Conservation (phyloP, 1,284 basidiomycete genomes). For the Agaricales sp. region DNA sequence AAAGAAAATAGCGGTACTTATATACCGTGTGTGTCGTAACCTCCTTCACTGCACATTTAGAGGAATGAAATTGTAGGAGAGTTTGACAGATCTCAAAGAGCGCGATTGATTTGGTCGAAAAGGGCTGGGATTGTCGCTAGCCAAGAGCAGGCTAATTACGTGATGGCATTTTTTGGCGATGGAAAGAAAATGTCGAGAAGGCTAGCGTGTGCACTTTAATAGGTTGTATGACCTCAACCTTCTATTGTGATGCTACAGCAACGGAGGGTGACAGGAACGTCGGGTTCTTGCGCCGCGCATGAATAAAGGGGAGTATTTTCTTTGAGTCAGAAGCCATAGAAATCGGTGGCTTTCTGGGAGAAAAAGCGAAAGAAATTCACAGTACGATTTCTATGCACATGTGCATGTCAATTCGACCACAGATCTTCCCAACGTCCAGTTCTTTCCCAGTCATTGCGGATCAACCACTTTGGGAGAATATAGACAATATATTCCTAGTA, state of each 20-base stretch:
- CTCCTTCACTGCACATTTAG: too few species aligned
- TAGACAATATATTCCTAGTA: too few species aligned
- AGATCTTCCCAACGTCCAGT: too few species aligned
- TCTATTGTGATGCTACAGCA: not conserved
- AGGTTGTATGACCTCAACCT: too few species aligned
- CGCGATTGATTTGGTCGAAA: not conserved
- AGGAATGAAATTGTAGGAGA: not conserved
- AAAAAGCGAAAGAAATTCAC: too few species aligned
- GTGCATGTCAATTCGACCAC: too few species aligned
- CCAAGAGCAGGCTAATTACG: constrained; percentile 1
- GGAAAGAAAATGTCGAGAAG: not conserved
- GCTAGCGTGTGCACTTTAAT: not conserved
- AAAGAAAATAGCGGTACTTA: not conserved
- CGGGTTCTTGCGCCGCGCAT: not conserved
- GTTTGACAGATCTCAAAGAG: not conserved
- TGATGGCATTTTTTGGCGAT: not conserved
- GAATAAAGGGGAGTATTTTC: too few species aligned
- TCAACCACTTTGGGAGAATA: too few species aligned
- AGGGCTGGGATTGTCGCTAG: not conserved
- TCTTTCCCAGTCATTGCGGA: too few species aligned
- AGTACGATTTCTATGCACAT: too few species aligned
- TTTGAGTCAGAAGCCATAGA: too few species aligned
- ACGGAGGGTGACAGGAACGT: not conserved
- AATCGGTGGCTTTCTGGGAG: too few species aligned
- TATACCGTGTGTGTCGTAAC: not conserved